Percentiles rank a stretch among this genome's conserved stretches.
Conservation (phyloP, 2,329 filamentous ascomycete species). For the Aureobasidium vineae region DNA sequence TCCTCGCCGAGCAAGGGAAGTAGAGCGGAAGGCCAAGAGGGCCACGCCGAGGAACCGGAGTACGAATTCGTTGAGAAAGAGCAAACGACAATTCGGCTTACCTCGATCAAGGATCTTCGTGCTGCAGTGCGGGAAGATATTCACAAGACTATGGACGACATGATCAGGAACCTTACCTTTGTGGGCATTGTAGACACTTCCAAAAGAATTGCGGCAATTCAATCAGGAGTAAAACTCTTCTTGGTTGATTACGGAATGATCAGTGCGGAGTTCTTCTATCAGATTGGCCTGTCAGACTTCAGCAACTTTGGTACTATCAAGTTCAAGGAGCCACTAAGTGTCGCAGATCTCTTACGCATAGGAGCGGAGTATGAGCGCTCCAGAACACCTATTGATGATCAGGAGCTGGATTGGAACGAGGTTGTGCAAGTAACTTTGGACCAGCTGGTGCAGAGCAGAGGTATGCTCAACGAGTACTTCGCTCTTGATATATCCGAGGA, state of each 20-base stretch:
- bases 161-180: constrained; percentile 85
- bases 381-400: constrained; percentile 40
- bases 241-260: constrained; percentile 89
- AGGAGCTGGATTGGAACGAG: constrained; percentile 61
- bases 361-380: constrained; percentile 66
- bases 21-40: constrained; percentile 30
- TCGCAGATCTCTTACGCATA: constrained; percentile 68
- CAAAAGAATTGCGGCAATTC: constrained; percentile 85
- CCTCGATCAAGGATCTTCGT: constrained; percentile 82
- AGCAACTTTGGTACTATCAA: constrained; percentile 86
- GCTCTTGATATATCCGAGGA: constrained; percentile 75
- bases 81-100: constrained; percentile 67
- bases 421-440: constrained; percentile 64
- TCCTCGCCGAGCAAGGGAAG: constrained; percentile 40
- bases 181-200: constrained; percentile 88
- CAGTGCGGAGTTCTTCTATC: constrained; percentile 89
- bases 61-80: constrained; percentile 73
- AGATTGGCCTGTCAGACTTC: constrained; percentile 91
- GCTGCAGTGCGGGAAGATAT: constrained; percentile 75
- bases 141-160: constrained; percentile 81
- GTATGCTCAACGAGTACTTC: constrained; percentile 94
- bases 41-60: constrained; percentile 53
- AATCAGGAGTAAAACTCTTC: constrained; percentile 87
- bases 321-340: constrained; percentile 71
- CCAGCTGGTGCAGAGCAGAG: constrained; percentile 70